Conservation (phyloP, 805 yeast genomes). For the Maudiozyma barnettii region DNA sequence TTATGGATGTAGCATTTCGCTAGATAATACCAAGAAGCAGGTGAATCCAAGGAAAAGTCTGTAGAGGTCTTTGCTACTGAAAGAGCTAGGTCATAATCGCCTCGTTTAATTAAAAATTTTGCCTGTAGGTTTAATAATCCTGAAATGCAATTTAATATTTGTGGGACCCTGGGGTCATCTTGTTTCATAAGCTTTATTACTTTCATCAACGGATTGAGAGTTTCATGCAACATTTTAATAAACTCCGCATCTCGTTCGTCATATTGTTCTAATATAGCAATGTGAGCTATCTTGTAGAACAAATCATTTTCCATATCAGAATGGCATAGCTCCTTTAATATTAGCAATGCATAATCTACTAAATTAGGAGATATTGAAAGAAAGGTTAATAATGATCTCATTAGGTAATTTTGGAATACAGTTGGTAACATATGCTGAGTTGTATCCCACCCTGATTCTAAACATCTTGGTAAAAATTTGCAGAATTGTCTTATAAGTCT, state of each 20-base stretch:
- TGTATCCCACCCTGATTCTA: constrained; percentile 36
- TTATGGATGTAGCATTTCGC: constrained; percentile 21
- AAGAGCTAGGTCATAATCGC: constrained; percentile 21
- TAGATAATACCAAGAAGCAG: constrained; percentile 24
- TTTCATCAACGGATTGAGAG: constrained; percentile 14
- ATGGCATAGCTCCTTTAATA: constrained; percentile 10
- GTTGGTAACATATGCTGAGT: constrained; percentile 26
- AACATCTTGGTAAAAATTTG: constrained; percentile 39
- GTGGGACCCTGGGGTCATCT: constrained; percentile 14
- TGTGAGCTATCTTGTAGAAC: constrained; percentile 18
- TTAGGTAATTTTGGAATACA: constrained; percentile 40
- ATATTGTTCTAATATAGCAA: constrained; percentile 17
- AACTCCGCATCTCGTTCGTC: constrained; percentile 19
- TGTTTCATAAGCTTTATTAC: constrained; percentile 11
- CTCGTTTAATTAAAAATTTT: constrained; percentile 17
- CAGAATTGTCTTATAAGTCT: constrained; percentile 34
- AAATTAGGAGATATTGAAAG: constrained; percentile 18
- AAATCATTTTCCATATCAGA: constrained; percentile 15
- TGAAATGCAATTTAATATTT: constrained; percentile 19
- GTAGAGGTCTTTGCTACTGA: constrained; percentile 19
- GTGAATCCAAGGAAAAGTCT: constrained; percentile 24
- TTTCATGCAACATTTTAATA: constrained; percentile 13
- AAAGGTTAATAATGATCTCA: constrained; percentile 36
- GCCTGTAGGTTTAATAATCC: constrained; percentile 23
- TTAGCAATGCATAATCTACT: constrained; percentile 13